Evolutionary conservation across 2,329 filamentous ascomycete genomes (phyloP), one percentile per base, ranked within the genome.

Genomic region (Penicillium olsonii): DNA sequence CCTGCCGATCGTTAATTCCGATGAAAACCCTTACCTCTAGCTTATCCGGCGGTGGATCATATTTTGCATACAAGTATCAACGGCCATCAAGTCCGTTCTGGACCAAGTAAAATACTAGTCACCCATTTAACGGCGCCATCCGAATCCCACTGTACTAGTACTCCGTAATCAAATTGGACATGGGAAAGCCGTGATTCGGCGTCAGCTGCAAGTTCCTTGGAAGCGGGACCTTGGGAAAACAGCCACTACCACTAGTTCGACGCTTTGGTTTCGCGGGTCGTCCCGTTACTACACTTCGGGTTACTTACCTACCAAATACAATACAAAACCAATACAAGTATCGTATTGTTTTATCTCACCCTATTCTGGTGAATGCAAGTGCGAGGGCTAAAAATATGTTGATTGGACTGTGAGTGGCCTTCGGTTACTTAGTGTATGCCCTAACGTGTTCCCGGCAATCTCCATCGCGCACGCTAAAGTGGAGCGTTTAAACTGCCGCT

Each of bases 281-380:
- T 61, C 53, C 58, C 57, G 58, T 34, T 52, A 46, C 17, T 26
- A 14, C 39, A 37, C 40, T 53, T 57, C n/a, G 2, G 40, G 40
- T 33, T 22, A 37, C 26, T 31, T 43, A 44, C 40, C 17, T n/a
- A n/a, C n/a, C n/a, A n/a, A n/a, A n/a, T n/a, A 37, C 37, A 22
- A 38, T 15, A 34, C 31, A 34, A 14, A 8, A 17, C 8, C 12
- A 12, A 39, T 11, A 26, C 15, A 27, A 1, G n/a, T 14, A 27
- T 22, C 37, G n/a, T 27, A 10, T 26, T 37, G n/a, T n/a, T n/a
- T n/a, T n/a, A n/a, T n/a, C n/a, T n/a, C n/a, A n/a, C n/a, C n/a
- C n/a, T n/a, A n/a, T n/a, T n/a, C n/a, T n/a, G n/a, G n/a, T n/a
- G n/a, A 31, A 31, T 31, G 12, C 12, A n/a, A 31, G 29, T 31